phyloP scores from a whole-genome alignment of 345 rosid species.

The Eucalyptus erythrocorys region DNA sequence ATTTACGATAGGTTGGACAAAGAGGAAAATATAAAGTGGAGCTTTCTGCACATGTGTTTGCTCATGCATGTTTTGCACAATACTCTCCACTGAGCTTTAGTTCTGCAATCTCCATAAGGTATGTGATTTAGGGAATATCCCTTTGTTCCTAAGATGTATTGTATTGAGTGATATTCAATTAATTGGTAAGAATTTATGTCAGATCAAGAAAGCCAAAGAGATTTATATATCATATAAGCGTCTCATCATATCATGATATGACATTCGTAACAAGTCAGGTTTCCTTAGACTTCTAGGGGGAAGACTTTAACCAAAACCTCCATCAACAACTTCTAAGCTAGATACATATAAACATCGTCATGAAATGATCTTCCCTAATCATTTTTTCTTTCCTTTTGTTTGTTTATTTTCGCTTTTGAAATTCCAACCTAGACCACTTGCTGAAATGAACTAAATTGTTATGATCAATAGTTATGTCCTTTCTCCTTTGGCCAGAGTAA shows the following conservation, averaged over 20 bases:
- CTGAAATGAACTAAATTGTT: background rate
- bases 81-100: background rate
- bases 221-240: accelerated
- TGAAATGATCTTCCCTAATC: background rate
- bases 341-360: background rate
- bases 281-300: accelerated
- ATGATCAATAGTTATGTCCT: background rate
- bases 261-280: accelerated
- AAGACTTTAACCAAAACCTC: background rate
- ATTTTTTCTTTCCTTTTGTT: background rate
- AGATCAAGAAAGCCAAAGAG: accelerated
- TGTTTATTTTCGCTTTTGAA: background rate
- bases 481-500: background rate
- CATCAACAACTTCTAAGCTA: background rate
- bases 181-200: background rate
- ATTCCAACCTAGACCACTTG: background rate
- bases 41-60: background rate
- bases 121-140: background rate
- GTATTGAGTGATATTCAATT: background rate
- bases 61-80: background rate
- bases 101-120: background rate
- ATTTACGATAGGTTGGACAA: background rate
- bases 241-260: background rate
- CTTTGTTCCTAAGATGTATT: background rate
- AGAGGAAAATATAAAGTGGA: background rate